Base-by-base conservation (phyloP, 768 basidiomycete species). In the Boletus eberwhitei region DNA sequence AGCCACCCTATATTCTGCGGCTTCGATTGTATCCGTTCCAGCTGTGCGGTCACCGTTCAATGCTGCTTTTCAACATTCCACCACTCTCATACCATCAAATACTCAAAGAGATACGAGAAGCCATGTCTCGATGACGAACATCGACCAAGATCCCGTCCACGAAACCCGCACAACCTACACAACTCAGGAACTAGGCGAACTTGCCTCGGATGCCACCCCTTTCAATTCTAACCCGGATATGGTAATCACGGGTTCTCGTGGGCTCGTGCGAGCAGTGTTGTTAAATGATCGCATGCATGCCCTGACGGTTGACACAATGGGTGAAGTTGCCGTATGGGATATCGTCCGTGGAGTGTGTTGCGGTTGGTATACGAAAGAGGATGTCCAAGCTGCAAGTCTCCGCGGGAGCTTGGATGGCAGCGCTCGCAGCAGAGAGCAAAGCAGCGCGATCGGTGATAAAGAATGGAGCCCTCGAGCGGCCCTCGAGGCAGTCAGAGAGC, bases 261-360 rank as follows among this genome's bases (percentile, higher is more conserved):
- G 96, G 4, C 79, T 98, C 22, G 86, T 97, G 46, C 79, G 95
- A 34, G 86, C 84, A 8, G 74, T 90, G 39, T 75, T 96, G 44
- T 73, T 98, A 39, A 97, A 92, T 69, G 93, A 98, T 66, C 80
- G 91, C 55, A 77, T 93, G 59, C 94, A 98, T 65, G 93, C 89
- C 19, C 74, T 99, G 41, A 93, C 93, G 0, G 87, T 97, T 39
- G 89, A 98, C 65, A 96, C 93, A 0, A 78, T 81, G 2, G 93
- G 94, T 6, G 85, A 90, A 61, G 87, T 98, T 12, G 90, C 87
- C 0, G 87, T 93, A 8, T 99, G 96, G 96, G 89, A 98, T 73
- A 83, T 99, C 54, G 80, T 94, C 12, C 78, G 86, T 2, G 86
- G 88, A 0, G 54, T 75, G 2, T 98, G 94, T 70, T 69, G 86